Percentiles rank a stretch among this genome's conserved stretches.
These are phyloP conservation scores for Rhizopogon vesiculosus DNA, from an alignment of 768 basidiomycete species.

Conservation along the genomic window DNA sequence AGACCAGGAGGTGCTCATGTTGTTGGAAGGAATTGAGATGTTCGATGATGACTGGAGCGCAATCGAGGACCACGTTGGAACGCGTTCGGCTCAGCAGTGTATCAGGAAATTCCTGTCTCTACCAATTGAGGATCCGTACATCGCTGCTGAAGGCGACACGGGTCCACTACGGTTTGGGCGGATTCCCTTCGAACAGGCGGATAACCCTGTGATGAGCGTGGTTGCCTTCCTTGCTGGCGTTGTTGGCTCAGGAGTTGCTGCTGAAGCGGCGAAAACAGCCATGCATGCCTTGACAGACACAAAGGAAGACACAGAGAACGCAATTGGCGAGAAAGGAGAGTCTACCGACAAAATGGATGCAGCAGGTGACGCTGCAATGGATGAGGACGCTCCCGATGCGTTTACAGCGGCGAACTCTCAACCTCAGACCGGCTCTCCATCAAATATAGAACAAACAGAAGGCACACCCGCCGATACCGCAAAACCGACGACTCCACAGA, in stretches of 20 bases:
- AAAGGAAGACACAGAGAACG: slow-evolving; percentile 25
- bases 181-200: slow-evolving; percentile 89
- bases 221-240: slow-evolving; percentile 96
- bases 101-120: slow-evolving; percentile 92
- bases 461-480: slow-evolving; percentile 32
- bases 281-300: slow-evolving; percentile 74
- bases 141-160: slow-evolving; percentile 71
- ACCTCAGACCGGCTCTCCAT: slow-evolving; percentile 10
- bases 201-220: slow-evolving; percentile 98
- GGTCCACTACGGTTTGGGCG: slow-evolving; percentile 72
- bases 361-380: slow-evolving; percentile 36
- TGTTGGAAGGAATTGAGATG: slow-evolving; percentile 98
- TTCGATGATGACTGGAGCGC: slow-evolving; percentile 95
- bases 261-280: slow-evolving; percentile 90
- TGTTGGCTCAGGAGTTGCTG: slow-evolving; percentile 84
- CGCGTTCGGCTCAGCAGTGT: slow-evolving; percentile 90
- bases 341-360: slow-evolving; percentile 29
- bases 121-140: slow-evolving; percentile 94
- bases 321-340: slow-evolving; percentile 29
- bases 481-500: slow-evolving; percentile 23
- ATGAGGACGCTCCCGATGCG: slow-evolving; percentile 23
- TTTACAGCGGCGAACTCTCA: slow-evolving; percentile 6
- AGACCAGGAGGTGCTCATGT: slow-evolving; percentile 82
- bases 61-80: slow-evolving; percentile 91
- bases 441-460: slow-evolving; percentile 36